Percentiles rank a stretch among this genome's conserved stretches.
phyloP scores from a whole-genome alignment of 1,284 basidiomycete genomes.

The Gomphus bonarii region DNA sequence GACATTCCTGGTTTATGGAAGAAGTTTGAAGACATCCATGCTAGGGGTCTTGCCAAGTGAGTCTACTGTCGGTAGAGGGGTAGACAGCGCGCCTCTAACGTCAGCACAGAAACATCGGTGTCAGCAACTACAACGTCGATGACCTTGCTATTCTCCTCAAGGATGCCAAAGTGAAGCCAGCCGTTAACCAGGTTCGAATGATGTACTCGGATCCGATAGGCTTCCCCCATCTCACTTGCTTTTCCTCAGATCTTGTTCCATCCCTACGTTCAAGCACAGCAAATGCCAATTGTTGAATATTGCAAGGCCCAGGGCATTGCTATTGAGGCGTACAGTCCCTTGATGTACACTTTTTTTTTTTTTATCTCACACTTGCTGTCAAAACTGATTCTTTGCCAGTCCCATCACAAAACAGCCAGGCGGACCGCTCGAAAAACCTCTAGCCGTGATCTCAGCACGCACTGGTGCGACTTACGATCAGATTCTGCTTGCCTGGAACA shows the following conservation, averaged over 20 bases:
- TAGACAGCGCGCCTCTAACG: background rate
- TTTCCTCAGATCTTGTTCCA: slow-evolving; percentile 46
- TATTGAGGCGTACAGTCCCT: slow-evolving; percentile 60
- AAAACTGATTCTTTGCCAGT: slow-evolving; percentile 21
- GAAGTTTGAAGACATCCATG: slow-evolving; percentile 47
- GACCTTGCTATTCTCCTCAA: slow-evolving; percentile 46
- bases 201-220: background rate
- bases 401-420: slow-evolving; percentile 53
- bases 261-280: slow-evolving; percentile 54
- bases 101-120: slow-evolving; percentile 56
- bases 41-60: slow-evolving; percentile 47
- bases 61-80: slow-evolving; percentile 13
- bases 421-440: slow-evolving; percentile 56
- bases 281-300: slow-evolving; percentile 47
- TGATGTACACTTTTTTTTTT: slow-evolving; percentile 35
- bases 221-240: slow-evolving; percentile 7
- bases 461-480: slow-evolving; percentile 52
- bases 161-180: slow-evolving; percentile 48
- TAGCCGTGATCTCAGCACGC: slow-evolving; percentile 44
- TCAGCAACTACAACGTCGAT: slow-evolving; percentile 57
- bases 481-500: slow-evolving; percentile 58
- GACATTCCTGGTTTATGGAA: slow-evolving; percentile 53
- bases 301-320: slow-evolving; percentile 47
- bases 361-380: background rate
- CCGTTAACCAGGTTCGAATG: slow-evolving; percentile 53